phyloP scores from a whole-genome alignment of 352 stramenopile genomes.

The Phytopythium vexans region DNA sequence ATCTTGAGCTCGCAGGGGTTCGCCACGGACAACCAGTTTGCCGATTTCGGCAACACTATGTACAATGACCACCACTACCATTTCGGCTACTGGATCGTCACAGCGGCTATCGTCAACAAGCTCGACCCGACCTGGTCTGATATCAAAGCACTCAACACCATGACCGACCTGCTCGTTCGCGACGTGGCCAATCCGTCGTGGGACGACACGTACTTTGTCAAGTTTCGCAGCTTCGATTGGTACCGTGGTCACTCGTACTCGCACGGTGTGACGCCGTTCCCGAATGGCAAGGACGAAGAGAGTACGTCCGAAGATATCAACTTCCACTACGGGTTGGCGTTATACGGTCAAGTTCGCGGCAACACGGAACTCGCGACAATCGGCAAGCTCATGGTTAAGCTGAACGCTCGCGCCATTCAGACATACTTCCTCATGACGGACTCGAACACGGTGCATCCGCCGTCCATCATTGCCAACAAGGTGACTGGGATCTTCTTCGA shows the following conservation, averaged over 20 bases:
- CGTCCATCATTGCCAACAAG: slow-evolving; percentile 45
- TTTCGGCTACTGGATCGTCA: slow-evolving; percentile 43
- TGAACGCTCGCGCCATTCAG: slow-evolving; percentile 39
- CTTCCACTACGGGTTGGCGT: slow-evolving; percentile 38
- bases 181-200: slow-evolving; percentile 42
- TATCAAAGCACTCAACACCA: slow-evolving; percentile 27
- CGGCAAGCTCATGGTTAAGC: slow-evolving; percentile 42
- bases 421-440: slow-evolving; percentile 52
- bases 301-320: slow-evolving; percentile 54
- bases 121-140: slow-evolving; percentile 32
- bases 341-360: slow-evolving; percentile 32
- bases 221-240: slow-evolving; percentile 44
- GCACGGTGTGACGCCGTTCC: slow-evolving; percentile 38
- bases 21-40: slow-evolving; percentile 28
- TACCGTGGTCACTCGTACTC: slow-evolving; percentile 52
- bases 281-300: slow-evolving; percentile 44
- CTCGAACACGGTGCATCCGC: slow-evolving; percentile 34
- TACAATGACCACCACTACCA: slow-evolving; percentile 54
- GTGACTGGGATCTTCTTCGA: slow-evolving; percentile 74
- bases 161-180: slow-evolving; percentile 31
- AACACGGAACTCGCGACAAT: slow-evolving; percentile 30
- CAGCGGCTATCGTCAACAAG: slow-evolving; percentile 37
- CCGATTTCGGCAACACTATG: slow-evolving; percentile 56
- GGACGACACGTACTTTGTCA: slow-evolving; percentile 30
- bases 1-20: slow-evolving; percentile 48